These are phyloP conservation scores for Kwoniella sp. DNA, from an alignment of 768 basidiomycete genomes.

Conservation along the genomic window DNA sequence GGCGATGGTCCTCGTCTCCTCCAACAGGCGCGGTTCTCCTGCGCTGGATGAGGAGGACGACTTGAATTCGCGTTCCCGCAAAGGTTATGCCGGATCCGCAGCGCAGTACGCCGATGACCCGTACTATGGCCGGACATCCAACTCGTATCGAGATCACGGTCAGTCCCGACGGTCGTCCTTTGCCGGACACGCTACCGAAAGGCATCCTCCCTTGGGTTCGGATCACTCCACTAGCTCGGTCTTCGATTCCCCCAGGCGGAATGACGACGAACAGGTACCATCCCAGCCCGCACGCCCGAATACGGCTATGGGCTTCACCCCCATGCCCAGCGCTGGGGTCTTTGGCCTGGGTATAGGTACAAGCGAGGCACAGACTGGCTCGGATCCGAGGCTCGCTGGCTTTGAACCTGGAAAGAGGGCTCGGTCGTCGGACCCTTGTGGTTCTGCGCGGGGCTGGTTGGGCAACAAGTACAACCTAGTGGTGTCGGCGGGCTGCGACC, in stretches of 20 bases:
- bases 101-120: neutral
- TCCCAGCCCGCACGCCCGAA: conserved; percentile 11
- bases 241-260: conserved; percentile 1
- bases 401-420: conserved; percentile 11
- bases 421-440: conserved; percentile 56
- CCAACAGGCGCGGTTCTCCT: conserved; percentile 26
- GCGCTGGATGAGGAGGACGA: neutral
- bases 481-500: conserved; percentile 90
- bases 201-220: conserved; percentile 4
- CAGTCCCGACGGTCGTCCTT: conserved; percentile 26
- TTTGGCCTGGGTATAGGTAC: conserved; percentile 4
- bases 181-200: conserved; percentile 6
- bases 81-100: neutral
- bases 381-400: neutral
- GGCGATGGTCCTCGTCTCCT: conserved; percentile 74
- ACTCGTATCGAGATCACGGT: conserved; percentile 26
- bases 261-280: too few species aligned
- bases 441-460: conserved; percentile 72
- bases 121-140: conserved; percentile 9
- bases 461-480: conserved; percentile 77
- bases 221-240: neutral
- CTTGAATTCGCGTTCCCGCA: conserved; percentile 46
- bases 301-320: conserved; percentile 25
- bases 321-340: neutral
- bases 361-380: neutral